phyloP scores from a whole-genome alignment of 257 asterid genomes.

The Parsonsia alboflavescens region DNA sequence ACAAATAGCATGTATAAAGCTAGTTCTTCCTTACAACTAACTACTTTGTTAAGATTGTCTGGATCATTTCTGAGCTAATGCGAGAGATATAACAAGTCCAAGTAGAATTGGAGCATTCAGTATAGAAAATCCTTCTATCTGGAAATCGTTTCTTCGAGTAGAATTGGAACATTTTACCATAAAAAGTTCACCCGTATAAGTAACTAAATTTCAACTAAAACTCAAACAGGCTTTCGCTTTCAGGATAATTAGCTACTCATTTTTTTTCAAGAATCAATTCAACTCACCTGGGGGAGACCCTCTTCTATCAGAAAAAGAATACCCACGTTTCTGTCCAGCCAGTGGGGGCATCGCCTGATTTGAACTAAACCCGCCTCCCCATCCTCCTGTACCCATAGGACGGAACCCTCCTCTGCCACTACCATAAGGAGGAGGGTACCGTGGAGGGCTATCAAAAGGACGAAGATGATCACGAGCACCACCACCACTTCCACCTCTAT shows the following conservation, averaged over 20 bases:
- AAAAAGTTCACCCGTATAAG: not conserved
- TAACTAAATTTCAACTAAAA: not conserved
- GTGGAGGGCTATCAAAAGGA: slow-evolving; percentile 43
- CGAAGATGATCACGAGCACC: slow-evolving; percentile 37
- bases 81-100: too few relatives aligned
- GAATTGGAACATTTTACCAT: not conserved
- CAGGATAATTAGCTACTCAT: not conserved
- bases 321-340: slow-evolving; percentile 74
- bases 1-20: not conserved
- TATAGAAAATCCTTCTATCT: not conserved
- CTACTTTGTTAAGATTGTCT: not conserved
- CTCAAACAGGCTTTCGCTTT: not conserved
- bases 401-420: slow-evolving; percentile 38
- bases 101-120: too few relatives aligned
- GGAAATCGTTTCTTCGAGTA: not conserved
- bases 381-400: slow-evolving; percentile 26
- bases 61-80: not conserved
- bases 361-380: slow-evolving; percentile 38
- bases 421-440: slow-evolving; percentile 5
- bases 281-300: slow-evolving; percentile 36
- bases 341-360: slow-evolving; percentile 41
- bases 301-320: slow-evolving; percentile 44
- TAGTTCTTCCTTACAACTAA: not conserved
- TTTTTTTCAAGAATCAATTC: not conserved
- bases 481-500: slow-evolving; percentile 27